Conservation (phyloP, 2,329 filamentous ascomycete genomes). For the Teratosphaeria zuluensis region DNA sequence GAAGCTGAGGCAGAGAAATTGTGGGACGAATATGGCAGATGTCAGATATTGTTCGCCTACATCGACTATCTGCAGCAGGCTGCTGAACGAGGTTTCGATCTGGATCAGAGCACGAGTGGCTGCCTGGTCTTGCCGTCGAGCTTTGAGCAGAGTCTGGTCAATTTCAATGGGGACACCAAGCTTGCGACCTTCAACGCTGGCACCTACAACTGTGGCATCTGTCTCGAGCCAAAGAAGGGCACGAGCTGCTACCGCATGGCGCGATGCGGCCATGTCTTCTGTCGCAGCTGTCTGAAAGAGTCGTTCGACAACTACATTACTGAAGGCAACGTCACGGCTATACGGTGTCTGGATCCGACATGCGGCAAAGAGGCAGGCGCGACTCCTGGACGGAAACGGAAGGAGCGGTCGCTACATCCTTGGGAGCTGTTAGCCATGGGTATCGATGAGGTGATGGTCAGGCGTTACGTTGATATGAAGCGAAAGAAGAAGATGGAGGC, state of each 20-base stretch:
- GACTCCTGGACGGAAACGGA: conserved; percentile 14
- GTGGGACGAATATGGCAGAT: conserved; percentile 52
- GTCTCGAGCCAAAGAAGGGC: conserved; percentile 87
- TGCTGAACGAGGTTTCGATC: conserved; percentile 45
- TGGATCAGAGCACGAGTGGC: conserved; percentile 31
- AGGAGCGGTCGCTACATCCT: conserved; percentile 62
- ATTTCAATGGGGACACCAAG: conserved; percentile 67
- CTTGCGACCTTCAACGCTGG: conserved; percentile 67
- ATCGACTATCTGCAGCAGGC: conserved; percentile 52
- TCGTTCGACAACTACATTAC: conserved; percentile 84
- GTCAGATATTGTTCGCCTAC: conserved; percentile 49
- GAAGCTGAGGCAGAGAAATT: conserved; percentile 38
- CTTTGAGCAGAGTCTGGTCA: conserved; percentile 60
- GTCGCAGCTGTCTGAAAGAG: conserved; percentile 72
- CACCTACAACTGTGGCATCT: conserved; percentile 82
- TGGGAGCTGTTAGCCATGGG: conserved; percentile 60
- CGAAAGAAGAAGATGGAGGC: conserved; percentile 88
- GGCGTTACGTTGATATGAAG: conserved; percentile 80
- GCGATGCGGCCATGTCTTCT: conserved; percentile 86
- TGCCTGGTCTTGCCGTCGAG: conserved; percentile 39
- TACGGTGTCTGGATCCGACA: conserved; percentile 70
- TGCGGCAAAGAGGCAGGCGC: conserved; percentile 55
- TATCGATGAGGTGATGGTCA: conserved; percentile 55
- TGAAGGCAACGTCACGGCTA: conserved; percentile 68
- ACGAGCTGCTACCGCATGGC: conserved; percentile 68